Evolutionary conservation across 768 basidiomycete genomes (phyloP).

Genomic region (Boletus sp.): DNA sequence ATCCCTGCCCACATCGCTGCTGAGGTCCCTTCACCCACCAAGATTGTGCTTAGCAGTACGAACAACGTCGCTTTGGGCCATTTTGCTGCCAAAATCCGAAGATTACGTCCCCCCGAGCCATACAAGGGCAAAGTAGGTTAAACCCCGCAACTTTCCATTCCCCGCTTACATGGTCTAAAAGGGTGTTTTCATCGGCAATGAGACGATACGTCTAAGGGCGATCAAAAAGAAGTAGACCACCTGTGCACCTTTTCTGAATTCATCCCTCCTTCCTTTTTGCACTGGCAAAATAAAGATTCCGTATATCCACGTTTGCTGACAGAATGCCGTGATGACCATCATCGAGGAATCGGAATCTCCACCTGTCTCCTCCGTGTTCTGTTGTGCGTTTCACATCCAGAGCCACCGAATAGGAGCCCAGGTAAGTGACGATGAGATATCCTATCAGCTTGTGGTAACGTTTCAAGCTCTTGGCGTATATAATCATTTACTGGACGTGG

Average conservation of each 20-base stretch:
- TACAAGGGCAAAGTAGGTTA: conserved; percentile 92
- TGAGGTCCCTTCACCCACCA: conserved; percentile 77
- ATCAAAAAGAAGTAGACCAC: conserved; percentile 89
- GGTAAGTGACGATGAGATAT: neutral
- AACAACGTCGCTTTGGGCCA: conserved; percentile 87
- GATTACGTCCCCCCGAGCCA: conserved; percentile 87
- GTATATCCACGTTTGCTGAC: neutral
- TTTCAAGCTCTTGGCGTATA: neutral
- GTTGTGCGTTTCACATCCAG: neutral
- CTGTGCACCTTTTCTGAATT: conserved; percentile 2
- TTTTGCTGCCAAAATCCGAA: conserved; percentile 83
- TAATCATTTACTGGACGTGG: neutral
- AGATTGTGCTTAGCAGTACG: conserved; percentile 76
- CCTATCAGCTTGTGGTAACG: neutral
- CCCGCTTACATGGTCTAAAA: conserved; percentile 31
- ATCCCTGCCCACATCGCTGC: conserved; percentile 80
- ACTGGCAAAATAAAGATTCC: neutral
- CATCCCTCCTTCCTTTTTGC: neutral
- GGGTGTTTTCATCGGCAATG: conserved; percentile 94
- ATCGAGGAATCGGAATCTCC: neutral
- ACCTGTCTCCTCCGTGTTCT: no score
- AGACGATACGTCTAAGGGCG: conserved; percentile 86
- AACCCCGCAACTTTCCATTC: neutral
- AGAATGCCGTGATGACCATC: neutral
- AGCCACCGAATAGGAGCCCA: neutral